These are phyloP conservation scores for Trypanosoma boissoni DNA, from an alignment of 208 protist genomes.

Conservation along the genomic window DNA sequence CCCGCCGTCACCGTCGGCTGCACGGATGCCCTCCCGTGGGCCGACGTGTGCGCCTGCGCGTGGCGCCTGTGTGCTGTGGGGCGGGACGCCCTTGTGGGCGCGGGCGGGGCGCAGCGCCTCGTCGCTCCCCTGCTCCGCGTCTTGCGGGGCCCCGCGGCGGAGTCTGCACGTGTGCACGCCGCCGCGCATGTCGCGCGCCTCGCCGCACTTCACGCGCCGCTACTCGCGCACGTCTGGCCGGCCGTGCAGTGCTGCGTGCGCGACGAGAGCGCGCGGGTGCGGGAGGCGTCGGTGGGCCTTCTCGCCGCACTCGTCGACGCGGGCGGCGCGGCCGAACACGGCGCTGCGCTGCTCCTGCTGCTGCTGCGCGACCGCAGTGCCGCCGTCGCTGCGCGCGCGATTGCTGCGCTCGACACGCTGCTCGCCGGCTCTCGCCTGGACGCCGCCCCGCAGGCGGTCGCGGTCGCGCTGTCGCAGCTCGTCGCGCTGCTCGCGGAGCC, in stretches of 20 bases:
- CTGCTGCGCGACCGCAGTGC: constrained; percentile 73
- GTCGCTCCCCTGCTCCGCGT: no score
- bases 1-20: constrained; percentile 33
- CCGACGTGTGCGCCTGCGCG: constrained; percentile 41
- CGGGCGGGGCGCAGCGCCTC: no score
- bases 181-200: constrained; percentile 48
- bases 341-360: constrained; percentile 40
- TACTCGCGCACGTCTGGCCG: constrained; percentile 67
- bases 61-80: constrained; percentile 28
- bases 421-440: constrained; percentile 38
- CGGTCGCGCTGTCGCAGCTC: constrained; percentile 67
- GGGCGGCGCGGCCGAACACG: background rate
- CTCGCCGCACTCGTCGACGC: constrained; percentile 52
- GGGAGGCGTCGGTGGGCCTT: constrained; percentile 74
- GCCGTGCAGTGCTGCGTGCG: constrained; percentile 58
- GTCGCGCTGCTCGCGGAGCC: constrained; percentile 34
- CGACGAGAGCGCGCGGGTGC: constrained; percentile 68
- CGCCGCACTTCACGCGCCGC: constrained; percentile 41
- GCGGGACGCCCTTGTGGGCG: background rate
- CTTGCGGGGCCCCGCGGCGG: no score
- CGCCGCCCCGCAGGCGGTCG: constrained; percentile 34
- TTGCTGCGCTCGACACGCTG: constrained; percentile 64
- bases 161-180: background rate
- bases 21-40: constrained; percentile 38
- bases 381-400: constrained; percentile 61